These are phyloP conservation scores for Cordyceps fumosorosea DNA, from an alignment of 2,329 filamentous ascomycete genomes.

Conservation along the genomic window DNA sequence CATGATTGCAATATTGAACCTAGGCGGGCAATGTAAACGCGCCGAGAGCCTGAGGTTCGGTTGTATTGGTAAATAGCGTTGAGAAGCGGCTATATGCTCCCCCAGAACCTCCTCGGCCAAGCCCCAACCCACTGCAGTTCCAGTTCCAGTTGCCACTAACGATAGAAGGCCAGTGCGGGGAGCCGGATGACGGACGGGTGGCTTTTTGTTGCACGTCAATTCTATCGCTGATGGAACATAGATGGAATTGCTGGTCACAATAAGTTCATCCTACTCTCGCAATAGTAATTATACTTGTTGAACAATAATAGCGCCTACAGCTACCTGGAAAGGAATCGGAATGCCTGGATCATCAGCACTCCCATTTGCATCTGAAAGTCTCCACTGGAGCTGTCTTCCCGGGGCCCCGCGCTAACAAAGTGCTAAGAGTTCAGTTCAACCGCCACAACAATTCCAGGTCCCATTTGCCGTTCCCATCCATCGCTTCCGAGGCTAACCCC, in stretches of 20 bases:
- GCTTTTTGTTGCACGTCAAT: not conserved
- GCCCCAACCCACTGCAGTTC: not conserved
- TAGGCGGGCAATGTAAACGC: not conserved
- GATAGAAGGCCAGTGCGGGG: not conserved
- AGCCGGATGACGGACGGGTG: not conserved
- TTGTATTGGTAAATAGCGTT: too few species aligned
- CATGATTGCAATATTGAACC: not conserved
- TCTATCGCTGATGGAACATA: too few species aligned
- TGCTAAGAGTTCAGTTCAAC: not conserved
- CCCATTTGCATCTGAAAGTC: conserved; percentile 10
- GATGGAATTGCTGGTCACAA: too few species aligned
- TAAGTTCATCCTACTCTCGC: too few species aligned
- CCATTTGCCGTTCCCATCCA: not conserved
- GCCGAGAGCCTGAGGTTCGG: not conserved
- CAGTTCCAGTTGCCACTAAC: not conserved
- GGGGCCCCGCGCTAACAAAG: conserved; percentile 4
- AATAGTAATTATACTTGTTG: too few species aligned
- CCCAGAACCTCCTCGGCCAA: not conserved
- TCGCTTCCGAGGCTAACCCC: conserved; percentile 7
- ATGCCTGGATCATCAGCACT: not conserved
- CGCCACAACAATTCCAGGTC: not conserved
- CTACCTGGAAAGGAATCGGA: not conserved
- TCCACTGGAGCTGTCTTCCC: conserved; percentile 1
- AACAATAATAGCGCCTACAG: not conserved
- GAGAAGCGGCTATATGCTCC: conserved; percentile 4